These are phyloP conservation scores for Zymoseptoria pseudotritici DNA, from an alignment of 2,329 filamentous ascomycete species.

Conservation along the genomic window DNA sequence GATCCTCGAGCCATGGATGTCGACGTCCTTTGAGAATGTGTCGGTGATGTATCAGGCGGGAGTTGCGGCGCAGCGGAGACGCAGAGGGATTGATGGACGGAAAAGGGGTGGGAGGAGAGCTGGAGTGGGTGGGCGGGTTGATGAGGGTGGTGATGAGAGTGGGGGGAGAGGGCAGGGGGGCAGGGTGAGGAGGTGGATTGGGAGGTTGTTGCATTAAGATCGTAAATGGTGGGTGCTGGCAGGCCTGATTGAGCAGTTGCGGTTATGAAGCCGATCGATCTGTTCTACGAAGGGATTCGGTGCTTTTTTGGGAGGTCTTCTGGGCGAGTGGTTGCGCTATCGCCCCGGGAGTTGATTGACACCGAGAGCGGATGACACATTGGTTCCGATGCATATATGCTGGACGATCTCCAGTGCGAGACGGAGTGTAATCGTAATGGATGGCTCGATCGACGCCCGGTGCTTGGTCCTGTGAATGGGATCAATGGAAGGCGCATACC, in stretches of 20 bases:
- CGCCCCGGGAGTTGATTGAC: not conserved
- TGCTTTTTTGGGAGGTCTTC: not conserved
- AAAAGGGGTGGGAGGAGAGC: not conserved
- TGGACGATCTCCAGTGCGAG: too few species aligned
- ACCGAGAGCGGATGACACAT: too few species aligned
- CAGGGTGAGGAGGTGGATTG: not conserved
- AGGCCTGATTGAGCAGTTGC: too few species aligned
- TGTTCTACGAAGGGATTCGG: too few species aligned
- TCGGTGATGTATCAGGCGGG: not conserved
- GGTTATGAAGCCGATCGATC: too few species aligned
- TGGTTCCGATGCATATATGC: too few species aligned
- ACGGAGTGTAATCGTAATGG: too few species aligned
- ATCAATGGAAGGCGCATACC: too few species aligned
- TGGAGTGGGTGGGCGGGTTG: not conserved
- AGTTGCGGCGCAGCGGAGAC: not conserved
- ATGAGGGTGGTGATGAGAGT: not conserved
- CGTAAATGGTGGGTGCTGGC: too few species aligned
- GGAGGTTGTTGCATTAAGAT: not conserved
- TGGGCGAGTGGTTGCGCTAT: not conserved
- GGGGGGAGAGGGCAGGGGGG: too few species aligned
- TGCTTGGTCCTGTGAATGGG: too few species aligned
- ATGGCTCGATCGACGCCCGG: too few species aligned
- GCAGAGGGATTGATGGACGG: not conserved
- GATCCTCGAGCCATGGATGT: not conserved
- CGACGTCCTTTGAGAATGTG: not conserved